Percentiles rank a stretch among this genome's conserved stretches.
phyloP scores from a whole-genome alignment of 768 basidiomycete species.

The Dentipellis fragilis region DNA sequence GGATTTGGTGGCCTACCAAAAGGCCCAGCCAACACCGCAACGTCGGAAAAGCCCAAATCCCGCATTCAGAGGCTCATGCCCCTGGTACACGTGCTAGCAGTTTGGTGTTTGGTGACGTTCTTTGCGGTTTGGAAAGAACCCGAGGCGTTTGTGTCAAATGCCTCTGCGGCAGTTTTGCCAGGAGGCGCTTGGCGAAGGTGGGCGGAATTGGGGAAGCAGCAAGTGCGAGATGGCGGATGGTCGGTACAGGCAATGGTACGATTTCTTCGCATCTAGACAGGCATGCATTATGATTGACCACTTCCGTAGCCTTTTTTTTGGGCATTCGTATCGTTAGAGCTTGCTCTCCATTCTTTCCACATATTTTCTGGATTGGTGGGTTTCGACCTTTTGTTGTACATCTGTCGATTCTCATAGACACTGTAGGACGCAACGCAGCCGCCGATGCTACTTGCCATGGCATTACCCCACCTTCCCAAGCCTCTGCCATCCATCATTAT shows the following conservation, averaged over 20 bases:
- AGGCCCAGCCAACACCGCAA: not conserved
- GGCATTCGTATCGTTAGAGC: slow-evolving; percentile 66
- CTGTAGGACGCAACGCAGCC: slow-evolving; percentile 47
- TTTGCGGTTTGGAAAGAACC: slow-evolving; percentile 65
- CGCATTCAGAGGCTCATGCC: slow-evolving; percentile 53
- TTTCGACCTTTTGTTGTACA: slow-evolving; percentile 3
- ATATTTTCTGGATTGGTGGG: slow-evolving; percentile 64
- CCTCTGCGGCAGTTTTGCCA: slow-evolving; percentile 24
- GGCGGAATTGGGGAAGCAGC: slow-evolving; percentile 40
- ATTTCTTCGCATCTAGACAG: slow-evolving; percentile 5
- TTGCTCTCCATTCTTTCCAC: slow-evolving; percentile 60
- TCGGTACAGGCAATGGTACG: slow-evolving; percentile 52
- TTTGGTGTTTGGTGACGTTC: slow-evolving; percentile 57
- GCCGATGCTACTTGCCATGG: slow-evolving; percentile 48
- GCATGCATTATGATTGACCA: slow-evolving; percentile 1
- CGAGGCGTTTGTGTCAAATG: slow-evolving; percentile 29
- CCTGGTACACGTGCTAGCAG: slow-evolving; percentile 50
- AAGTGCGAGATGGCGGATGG: slow-evolving; percentile 26
- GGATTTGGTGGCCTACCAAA: slow-evolving; percentile 1
- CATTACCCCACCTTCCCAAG: slow-evolving; percentile 55
- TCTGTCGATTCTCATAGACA: not conserved
- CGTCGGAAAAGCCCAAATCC: slow-evolving; percentile 24
- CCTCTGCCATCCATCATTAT: slow-evolving; percentile 54
- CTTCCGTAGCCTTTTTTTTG: slow-evolving; percentile 64
- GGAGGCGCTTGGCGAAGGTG: slow-evolving; percentile 46